phyloP scores from a whole-genome alignment of 169 alveolate genomes.

The Toxoplasma gondii region DNA sequence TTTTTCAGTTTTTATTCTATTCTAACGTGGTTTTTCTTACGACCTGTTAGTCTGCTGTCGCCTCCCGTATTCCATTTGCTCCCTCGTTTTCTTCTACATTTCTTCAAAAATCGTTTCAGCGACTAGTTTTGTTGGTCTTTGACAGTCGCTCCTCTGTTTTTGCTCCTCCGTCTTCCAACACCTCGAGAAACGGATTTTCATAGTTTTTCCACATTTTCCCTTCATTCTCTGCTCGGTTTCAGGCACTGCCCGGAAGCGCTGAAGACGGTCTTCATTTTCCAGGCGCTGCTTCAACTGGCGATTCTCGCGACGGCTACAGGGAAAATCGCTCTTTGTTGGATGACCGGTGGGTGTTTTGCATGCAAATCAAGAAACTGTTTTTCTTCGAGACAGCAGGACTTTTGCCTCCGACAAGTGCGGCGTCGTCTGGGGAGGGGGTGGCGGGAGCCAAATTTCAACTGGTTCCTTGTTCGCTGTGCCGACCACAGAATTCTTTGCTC shows the following conservation, averaged over 20 bases:
- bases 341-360: background rate
- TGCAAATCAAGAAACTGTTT: background rate
- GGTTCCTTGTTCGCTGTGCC: no score
- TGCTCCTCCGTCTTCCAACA: no score
- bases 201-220: no score
- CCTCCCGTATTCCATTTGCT: background rate
- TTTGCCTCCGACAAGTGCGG: no score
- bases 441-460: background rate
- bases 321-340: slow-evolving; percentile 10
- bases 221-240: background rate
- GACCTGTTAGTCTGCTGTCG: background rate
- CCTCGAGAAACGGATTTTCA: no score
- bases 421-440: background rate
- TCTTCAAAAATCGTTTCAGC: no score
- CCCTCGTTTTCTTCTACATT: background rate
- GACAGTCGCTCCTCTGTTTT: no score
- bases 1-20: background rate
- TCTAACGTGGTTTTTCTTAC: background rate
- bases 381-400: background rate
- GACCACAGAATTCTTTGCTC: no score
- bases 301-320: background rate
- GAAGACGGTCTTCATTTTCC: slow-evolving; percentile 8
- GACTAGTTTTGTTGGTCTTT: no score
- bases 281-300: background rate
- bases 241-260: background rate